Evolutionary conservation across 1,284 basidiomycete species (phyloP).

Genomic region (Tylopilus sp.): DNA sequence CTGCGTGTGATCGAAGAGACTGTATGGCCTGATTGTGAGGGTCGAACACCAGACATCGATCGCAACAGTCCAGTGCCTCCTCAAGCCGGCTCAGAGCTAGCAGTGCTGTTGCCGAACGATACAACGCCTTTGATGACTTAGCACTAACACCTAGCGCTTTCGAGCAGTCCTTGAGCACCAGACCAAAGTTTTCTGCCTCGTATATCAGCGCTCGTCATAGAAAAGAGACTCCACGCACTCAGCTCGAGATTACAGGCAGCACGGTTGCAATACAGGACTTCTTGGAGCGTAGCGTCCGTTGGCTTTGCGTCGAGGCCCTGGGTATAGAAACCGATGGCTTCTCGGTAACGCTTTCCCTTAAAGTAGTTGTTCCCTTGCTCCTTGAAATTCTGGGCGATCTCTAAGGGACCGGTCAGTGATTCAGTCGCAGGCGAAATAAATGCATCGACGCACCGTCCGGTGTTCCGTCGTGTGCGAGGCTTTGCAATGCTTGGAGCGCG

Average conservation of each 20-base stretch:
- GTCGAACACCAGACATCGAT: slow-evolving; percentile 61
- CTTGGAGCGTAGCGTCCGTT: slow-evolving; percentile 55
- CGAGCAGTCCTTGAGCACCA: slow-evolving; percentile 81
- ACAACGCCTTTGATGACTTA: slow-evolving; percentile 76
- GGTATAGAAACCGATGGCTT: slow-evolving; percentile 88
- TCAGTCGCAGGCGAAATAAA: background rate
- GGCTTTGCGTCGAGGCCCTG: slow-evolving; percentile 86
- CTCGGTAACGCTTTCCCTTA: slow-evolving; percentile 79
- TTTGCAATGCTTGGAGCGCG: slow-evolving; percentile 81
- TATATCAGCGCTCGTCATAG: slow-evolving; percentile 1
- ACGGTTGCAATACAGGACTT: slow-evolving; percentile 82
- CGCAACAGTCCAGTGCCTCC: slow-evolving; percentile 80
- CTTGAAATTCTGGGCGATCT: slow-evolving; percentile 91
- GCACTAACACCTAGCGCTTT: slow-evolving; percentile 62
- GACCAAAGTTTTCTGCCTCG: slow-evolving; percentile 77
- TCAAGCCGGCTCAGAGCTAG: slow-evolving; percentile 67
- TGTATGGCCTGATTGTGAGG: slow-evolving; percentile 50
- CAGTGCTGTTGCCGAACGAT: slow-evolving; percentile 76
- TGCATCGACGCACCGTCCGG: slow-evolving; percentile 77
- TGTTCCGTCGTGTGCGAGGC: slow-evolving; percentile 83
- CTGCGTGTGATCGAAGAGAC: slow-evolving; percentile 45
- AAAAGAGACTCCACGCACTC: slow-evolving; percentile 40
- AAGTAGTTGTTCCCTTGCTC: slow-evolving; percentile 95
- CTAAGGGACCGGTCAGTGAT: slow-evolving; percentile 40
- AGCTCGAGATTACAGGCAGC: slow-evolving; percentile 92